Conservation (phyloP, 768 basidiomycete species). For the Panaeolus papilionaceus region DNA sequence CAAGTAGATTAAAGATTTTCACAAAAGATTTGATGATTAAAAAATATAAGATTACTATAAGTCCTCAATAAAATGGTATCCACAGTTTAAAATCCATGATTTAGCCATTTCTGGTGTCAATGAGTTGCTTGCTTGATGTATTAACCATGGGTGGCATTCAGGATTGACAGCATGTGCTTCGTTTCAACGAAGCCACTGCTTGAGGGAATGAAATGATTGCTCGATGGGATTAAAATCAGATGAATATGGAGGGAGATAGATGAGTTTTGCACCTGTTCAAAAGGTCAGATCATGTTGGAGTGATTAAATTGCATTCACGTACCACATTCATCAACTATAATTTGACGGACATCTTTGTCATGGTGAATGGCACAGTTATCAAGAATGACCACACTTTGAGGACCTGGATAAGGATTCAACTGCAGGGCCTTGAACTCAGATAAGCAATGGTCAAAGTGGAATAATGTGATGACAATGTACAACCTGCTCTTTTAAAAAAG, state of each 20-base stretch:
- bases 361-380: slow-evolving; percentile 50
- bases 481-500: slow-evolving; percentile 37
- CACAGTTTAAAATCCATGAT: slow-evolving; percentile 26
- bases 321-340: slow-evolving; percentile 37
- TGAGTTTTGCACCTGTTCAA: slow-evolving; percentile 6
- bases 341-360: slow-evolving; percentile 34
- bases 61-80: slow-evolving; percentile 16
- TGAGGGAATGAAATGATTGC: slow-evolving; percentile 34
- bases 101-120: slow-evolving; percentile 21
- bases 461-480: slow-evolving; percentile 20
- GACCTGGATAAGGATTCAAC: slow-evolving; percentile 40
- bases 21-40: too few relatives aligned
- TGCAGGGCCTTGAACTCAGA: not conserved
- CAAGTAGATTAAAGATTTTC: too few relatives aligned
- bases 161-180: slow-evolving; percentile 14
- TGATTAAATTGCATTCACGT: slow-evolving; percentile 17
- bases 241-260: slow-evolving; percentile 35
- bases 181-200: slow-evolving; percentile 20
- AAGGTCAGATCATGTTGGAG: not conserved
- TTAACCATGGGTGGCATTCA: slow-evolving; percentile 20
- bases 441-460: too few relatives aligned
- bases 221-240: slow-evolving; percentile 40
- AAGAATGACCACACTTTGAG: slow-evolving; percentile 42
- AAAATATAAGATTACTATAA: not conserved
- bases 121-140: slow-evolving; percentile 19